Evolutionary conservation across 1,284 basidiomycete species (phyloP), one percentile per base, ranked within the genome.

Genomic region (Meripilus lineatus): DNA sequence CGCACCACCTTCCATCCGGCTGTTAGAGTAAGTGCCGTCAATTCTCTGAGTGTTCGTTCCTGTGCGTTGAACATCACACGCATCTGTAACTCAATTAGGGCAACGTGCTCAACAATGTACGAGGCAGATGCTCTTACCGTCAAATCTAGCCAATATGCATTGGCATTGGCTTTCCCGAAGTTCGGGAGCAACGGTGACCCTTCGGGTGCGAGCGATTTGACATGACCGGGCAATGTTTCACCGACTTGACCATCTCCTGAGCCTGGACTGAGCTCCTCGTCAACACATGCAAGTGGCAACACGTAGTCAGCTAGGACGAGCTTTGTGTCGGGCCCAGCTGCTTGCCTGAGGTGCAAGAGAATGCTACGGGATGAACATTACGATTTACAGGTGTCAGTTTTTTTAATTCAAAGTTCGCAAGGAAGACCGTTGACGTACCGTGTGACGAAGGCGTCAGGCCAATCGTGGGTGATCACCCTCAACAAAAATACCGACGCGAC

Each of bases 131-230:
- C 8, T 56, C 73, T 44, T 54, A 84, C 84, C 28, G 80, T 77
- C 52, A 87, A 58, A 55, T 87, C 84, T 71, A 85, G 74, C 75
- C 77, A 84, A 57, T 84, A 87, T 5, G 74, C 81, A 52, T 77
- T 80, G 5, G 81, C 74, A 50, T 74, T 84, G 8, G 82, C 82
- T 54, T 81, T 83, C 1, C 84, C 84, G 3, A 84, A 61, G 54
- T 87, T 87, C 14, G 84, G 68, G 23, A 86, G 67, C 15, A 87
- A 60, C 18, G 82, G 81, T 14, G 63, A 64, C 20, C 56, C 59
- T 11, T 72, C 66, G 3, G 75, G 70, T 0, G 74, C 74, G 11
- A 63, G 52, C 5, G 61, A 55, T 18, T 56, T 50, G 6, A 59
- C 44, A 11, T 52, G 48, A 0, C 58, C 59, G 0, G 58, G 57